Percentiles rank a stretch among this genome's conserved stretches.
Conservation (phyloP, 225 moss, liverwort and hornwort species). For the Takakia lepidozioides region DNA sequence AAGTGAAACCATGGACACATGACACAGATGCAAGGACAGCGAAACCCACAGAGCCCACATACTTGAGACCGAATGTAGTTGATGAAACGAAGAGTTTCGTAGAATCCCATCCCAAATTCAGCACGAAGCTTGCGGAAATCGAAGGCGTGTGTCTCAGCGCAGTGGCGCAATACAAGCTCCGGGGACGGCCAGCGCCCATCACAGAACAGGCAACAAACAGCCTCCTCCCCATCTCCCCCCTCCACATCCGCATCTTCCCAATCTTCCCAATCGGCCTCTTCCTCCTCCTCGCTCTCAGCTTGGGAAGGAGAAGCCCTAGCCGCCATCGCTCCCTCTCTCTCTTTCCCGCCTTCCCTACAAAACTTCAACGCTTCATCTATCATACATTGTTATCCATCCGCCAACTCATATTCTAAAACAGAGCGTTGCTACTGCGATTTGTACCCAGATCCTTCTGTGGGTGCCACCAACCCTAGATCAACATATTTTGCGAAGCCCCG, state of each 20-base stretch:
- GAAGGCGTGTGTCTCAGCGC: conserved; percentile 45
- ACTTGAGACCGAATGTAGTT: conserved; percentile 63
- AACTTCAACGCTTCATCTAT: too few species aligned
- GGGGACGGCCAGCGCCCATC: conserved; percentile 25
- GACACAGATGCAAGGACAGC: not conserved
- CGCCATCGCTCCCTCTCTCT: too few species aligned
- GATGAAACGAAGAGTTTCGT: conserved; percentile 56
- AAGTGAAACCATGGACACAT: not conserved
- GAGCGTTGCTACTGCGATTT: too few species aligned
- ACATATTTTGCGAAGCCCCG: too few species aligned
- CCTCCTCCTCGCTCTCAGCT: conserved; percentile 22
- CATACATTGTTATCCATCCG: too few species aligned
- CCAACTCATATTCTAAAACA: too few species aligned
- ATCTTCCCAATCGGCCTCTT: conserved; percentile 42
- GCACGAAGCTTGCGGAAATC: conserved; percentile 52
- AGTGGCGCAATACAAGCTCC: conserved; percentile 43
- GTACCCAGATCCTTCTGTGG: too few species aligned
- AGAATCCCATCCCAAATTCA: conserved; percentile 35
- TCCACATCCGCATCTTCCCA: conserved; percentile 21
- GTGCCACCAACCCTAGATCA: too few species aligned
- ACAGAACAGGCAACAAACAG: conserved; percentile 47
- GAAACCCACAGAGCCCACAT: not conserved
- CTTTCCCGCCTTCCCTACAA: too few species aligned
- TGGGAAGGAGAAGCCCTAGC: conserved; percentile 8
- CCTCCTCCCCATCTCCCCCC: conserved; percentile 20